Base-by-base conservation (phyloP, 2,329 filamentous ascomycete genomes). In the Sarocladiaceae sp. region DNA sequence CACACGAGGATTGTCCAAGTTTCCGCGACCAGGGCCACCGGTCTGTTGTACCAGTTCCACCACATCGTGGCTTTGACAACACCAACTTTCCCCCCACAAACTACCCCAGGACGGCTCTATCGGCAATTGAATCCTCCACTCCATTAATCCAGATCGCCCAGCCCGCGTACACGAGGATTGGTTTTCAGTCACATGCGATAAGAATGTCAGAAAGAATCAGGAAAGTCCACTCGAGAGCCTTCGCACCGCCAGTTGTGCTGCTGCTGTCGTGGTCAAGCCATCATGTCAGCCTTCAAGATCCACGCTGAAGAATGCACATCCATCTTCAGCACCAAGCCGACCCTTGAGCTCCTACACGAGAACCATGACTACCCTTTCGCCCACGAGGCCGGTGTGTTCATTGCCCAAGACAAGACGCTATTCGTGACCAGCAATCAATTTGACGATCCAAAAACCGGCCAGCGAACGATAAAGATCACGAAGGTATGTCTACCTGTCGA, bases 331-430 rank as follows among this genome's bases (percentile, higher is more conserved):
- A n/a, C 53, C 4, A 52, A 53, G 2, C 70, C 71, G 4, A 60
- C 56, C 11, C 54, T 75, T 1, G 63, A 72, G 12, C 54, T 73
- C 2, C 57, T 76, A 2, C 57, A 66, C 23, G 65, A 73, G 53
- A 67, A 70, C 47, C 56, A 62, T 28, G 58, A 60, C 3, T 71
- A 74, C 36, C 70, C 74, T 0, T 78, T 78, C 50, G 75, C 75
- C 1, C 76, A 79, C 55, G 76, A 79, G 60, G 76, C 75, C 0
- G 65, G 65, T 1, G 66, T 69, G 7, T 69, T 64, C 53, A 60
- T 68, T 5, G 58, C 58, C 11, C 51, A 59, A n/a, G 53, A 59
- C 6, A 59, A 65, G 17, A 54, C 60, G 0, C 54, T 69, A 0
- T 66, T 68, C 53, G 56, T 70, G 28, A 70, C 67, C 0, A 71